Base-by-base conservation (phyloP, 1,284 basidiomycete genomes). In the Retiboletus flavoniger region DNA sequence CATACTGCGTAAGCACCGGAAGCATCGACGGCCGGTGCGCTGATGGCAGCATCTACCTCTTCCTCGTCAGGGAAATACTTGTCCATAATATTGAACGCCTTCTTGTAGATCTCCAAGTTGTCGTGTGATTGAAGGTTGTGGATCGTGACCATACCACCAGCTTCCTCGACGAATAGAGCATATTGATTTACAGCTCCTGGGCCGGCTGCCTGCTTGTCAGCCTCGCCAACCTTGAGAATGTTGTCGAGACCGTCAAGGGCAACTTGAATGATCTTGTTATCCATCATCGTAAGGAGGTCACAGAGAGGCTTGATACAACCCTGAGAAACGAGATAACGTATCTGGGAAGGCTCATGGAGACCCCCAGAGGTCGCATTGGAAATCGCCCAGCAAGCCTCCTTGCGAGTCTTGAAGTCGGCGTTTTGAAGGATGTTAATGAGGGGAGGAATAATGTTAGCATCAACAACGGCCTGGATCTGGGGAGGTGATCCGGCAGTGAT, bases 211-310 rank as follows among this genome's bases (percentile, higher is more conserved):
- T 89, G 82, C 77, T 91, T 98, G 76, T 99, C 97, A 71, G 91
- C 87, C 76, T 99, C 96, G 46, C 97, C 97, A 59, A 99, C 92
- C 78, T 98, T 98, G 64, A 99, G 79, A 64, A 99, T 95, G 75
- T 99, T 99, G 76, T 99, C 97, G 48, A 99, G 82, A 54, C 97
- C 97, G 71, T 99, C 96, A 42, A 99, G 85, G 21, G 90, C 90
- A 44, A 97, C 94, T 76, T 99, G 97, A 65, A 99, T 99, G 67
- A 99, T 98, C 80, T 99, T 99, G 84, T 99, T 99, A 78, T 99
- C 97, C 92, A 98, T 95, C 78, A 94, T 95, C 43, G 87, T 89
- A 52, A 99, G 81, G 42, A 99, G 78, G 68, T 99, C 96, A 71
- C 97, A 99, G 50, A 99, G 81, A 21, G 97, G 97, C 77, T 98